A percentile compares a stretch with the other conserved stretches of the same genome.
phyloP scores from a whole-genome alignment of 768 basidiomycete genomes.

The Termitomyces sp. region DNA sequence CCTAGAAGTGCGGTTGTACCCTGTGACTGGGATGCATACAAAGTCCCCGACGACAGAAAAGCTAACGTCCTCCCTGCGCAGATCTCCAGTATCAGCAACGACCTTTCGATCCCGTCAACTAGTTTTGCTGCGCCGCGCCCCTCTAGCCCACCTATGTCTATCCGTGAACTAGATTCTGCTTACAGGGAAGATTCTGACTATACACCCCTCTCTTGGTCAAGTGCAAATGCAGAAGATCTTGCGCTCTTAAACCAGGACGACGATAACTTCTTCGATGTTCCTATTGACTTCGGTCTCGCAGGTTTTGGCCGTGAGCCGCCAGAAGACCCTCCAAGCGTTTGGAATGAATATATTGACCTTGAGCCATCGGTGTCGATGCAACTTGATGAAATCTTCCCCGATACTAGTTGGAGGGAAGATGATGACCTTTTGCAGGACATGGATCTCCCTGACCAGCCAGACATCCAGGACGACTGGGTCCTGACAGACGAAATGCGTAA shows the following conservation, averaged over 20 bases:
- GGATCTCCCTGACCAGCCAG: background rate
- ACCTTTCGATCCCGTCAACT: background rate
- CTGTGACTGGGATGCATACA: background rate
- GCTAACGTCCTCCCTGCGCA: background rate
- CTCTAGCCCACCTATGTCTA: background rate
- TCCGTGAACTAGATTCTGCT: background rate
- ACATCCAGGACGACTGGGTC: background rate
- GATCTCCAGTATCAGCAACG: background rate
- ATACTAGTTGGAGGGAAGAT: background rate
- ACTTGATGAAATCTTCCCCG: background rate
- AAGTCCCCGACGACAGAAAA: background rate
- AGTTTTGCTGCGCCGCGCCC: background rate
- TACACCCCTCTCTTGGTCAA: background rate
- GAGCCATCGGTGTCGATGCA: background rate
- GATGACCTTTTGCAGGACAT: background rate
- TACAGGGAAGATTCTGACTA: background rate
- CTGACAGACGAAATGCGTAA: background rate
- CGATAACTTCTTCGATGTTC: background rate
- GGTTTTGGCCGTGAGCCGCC: background rate
- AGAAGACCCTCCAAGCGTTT: background rate
- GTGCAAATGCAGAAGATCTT: background rate
- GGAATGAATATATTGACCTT: background rate
- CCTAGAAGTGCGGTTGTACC: background rate
- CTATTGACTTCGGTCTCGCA: background rate
- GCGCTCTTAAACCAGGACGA: background rate